Base-by-base conservation (phyloP, 2,329 filamentous ascomycete species). In the Arthrobotrys conoides region DNA sequence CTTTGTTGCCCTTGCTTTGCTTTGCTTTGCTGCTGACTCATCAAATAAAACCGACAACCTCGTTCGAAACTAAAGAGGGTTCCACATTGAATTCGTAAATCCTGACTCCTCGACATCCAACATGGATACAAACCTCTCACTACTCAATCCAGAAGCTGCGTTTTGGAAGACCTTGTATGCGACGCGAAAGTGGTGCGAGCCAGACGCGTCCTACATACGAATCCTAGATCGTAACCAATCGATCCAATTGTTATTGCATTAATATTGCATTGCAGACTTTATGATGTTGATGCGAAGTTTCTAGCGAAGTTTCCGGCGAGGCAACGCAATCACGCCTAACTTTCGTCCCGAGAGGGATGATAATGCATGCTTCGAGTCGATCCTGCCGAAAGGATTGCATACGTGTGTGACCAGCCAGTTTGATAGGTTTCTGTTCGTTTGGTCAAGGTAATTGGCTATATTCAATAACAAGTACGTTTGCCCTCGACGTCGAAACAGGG, bases 161-260 rank as follows among this genome's bases (percentile, higher is more conserved):
- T 65, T 57, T 55, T 71, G 20, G 48, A 33, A 48, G 55, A 22
- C 30, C 57, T 71, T 46, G 59, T 66, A 20, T 22, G 22, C 30
- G 69, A 66, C 69, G 30, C 70, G 70, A 73, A 73, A 66, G n/a
- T 61, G 49, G 30, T 73, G 70, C 70, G 70, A 46, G 55, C 36
- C 16, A 30, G 61, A 73, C 70, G 70, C 70, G 70, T 71, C 68
- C 48, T 14, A 4, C 24, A 51, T 49, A 18, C n/a, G 20, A 53
- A 63, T 65, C 55, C 61, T 46, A 24, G 8, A 24, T 20, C 5
- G 14, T 59, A 27, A 44, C 57, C 53, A 41, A 38, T 59, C 30
- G 20, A 46, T 30, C 20, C 41, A 18, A 30, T 64, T 30, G 18
- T 12, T 38, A 63, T 64, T 44, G 55, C 55, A 30, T n/a, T 30